A percentile compares a stretch with the other conserved stretches of the same genome.
Evolutionary conservation across 192 early-diverging fungal genomes (phyloP).

Genomic region (Mycoemilia scoparia): DNA sequence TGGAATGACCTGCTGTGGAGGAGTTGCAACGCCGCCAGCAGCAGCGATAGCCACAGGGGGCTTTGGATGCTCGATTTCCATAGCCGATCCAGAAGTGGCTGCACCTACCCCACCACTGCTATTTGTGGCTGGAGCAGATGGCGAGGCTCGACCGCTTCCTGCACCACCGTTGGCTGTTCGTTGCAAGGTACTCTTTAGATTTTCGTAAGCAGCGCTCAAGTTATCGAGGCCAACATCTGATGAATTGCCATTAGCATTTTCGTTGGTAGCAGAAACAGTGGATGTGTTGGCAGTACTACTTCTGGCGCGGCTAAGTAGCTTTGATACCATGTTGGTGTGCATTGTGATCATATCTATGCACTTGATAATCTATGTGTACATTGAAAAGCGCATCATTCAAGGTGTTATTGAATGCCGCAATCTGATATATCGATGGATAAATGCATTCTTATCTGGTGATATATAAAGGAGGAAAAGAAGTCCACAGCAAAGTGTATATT

Average conservation of each 20-base stretch:
- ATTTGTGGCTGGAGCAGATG: constrained; percentile 8
- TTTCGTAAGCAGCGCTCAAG: constrained; percentile 14
- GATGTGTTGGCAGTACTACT: too few species aligned
- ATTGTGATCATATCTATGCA: constrained; percentile 28
- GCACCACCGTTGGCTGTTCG: constrained; percentile 8
- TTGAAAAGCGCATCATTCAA: constrained; percentile 2
- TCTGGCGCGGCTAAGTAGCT: constrained; percentile 27
- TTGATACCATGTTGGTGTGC: constrained; percentile 26
- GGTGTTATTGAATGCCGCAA: too few species aligned
- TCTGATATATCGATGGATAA: too few species aligned
- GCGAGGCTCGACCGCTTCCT: constrained; percentile 2
- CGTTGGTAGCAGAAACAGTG: neutral
- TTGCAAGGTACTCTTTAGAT: constrained; percentile 11
- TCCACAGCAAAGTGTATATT: constrained; percentile 1
- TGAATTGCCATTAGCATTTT: constrained; percentile 2
- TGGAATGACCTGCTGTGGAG: too few species aligned
- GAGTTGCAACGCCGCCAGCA: constrained; percentile 3
- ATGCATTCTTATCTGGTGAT: too few species aligned
- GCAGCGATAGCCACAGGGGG: constrained; percentile 2
- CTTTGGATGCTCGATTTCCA: too few species aligned
- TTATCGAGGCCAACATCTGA: constrained; percentile 12
- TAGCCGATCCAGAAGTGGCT: too few species aligned
- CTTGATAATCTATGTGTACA: constrained; percentile 19
- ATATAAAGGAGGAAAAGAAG: neutral
- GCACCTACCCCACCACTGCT: too few species aligned